Evolutionary conservation across 805 yeast genomes (phyloP).

Genomic region (Cyberlindnera petersonii): DNA sequence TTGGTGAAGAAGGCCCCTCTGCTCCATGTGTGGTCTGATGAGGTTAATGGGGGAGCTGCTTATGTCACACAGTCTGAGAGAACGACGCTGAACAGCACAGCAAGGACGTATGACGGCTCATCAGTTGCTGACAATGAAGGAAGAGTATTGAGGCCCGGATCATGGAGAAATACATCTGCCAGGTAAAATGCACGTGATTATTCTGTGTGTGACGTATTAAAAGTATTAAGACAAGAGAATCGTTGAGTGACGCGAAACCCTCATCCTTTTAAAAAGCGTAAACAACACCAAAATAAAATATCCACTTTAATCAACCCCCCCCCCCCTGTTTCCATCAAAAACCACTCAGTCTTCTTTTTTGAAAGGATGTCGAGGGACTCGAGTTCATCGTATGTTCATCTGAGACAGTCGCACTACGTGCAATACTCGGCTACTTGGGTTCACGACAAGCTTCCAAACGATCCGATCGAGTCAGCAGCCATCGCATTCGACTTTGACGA

Average conservation of each 20-base stretch:
- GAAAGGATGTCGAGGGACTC: slow-evolving; percentile 10
- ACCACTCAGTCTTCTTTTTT: no score
- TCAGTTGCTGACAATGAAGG: background rate
- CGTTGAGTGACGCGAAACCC: no score
- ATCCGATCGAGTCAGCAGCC: slow-evolving; percentile 23
- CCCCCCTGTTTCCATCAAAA: no score
- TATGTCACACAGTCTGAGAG: slow-evolving; percentile 3
- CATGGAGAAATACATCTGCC: slow-evolving; percentile 11
- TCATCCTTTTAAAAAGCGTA: no score
- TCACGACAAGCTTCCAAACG: slow-evolving; percentile 27
- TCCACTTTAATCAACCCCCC: no score
- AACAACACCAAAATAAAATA: no score
- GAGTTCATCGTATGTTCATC: slow-evolving; percentile 19
- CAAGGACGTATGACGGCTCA: background rate
- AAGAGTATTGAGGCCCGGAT: slow-evolving; percentile 16
- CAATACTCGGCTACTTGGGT: slow-evolving; percentile 33
- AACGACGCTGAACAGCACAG: background rate
- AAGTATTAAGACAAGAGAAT: no score
- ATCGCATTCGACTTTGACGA: slow-evolving; percentile 16
- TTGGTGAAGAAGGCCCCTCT: slow-evolving; percentile 19
- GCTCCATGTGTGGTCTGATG: slow-evolving; percentile 22
- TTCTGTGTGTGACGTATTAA: no score
- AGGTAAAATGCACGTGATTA: no score
- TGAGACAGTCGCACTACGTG: slow-evolving; percentile 28
- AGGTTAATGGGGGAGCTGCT: slow-evolving; percentile 21